Conservation (phyloP, 306 rosid species). For the Prunus armeniaca region DNA sequence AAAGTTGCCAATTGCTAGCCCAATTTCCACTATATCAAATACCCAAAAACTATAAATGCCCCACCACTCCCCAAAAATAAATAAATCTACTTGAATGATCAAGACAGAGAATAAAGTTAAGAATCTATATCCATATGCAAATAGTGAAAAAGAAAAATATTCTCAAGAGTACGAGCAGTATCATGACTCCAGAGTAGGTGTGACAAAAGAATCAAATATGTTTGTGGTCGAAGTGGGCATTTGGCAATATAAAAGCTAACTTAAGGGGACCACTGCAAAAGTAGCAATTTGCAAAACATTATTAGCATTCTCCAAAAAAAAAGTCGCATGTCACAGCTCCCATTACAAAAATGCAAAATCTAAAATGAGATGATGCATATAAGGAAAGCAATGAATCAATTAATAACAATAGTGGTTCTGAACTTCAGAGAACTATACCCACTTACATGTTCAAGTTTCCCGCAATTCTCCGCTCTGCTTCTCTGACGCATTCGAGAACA, state of each 20-base stretch:
- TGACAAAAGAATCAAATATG: constrained; percentile 15
- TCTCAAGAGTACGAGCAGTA: not conserved
- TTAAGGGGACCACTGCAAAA: constrained; percentile 24
- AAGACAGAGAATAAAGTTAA: constrained; percentile 5
- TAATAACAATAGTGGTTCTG: no score
- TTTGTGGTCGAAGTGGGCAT: not conserved
- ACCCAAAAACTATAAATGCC: not conserved
- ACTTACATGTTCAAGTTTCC: constrained; percentile 75
- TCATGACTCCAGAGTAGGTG: constrained; percentile 22
- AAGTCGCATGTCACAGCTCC: not conserved
- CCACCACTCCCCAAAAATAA: not conserved
- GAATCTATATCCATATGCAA: constrained; percentile 2
- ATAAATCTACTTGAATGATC: not conserved
- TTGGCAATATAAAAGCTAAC: constrained; percentile 10
- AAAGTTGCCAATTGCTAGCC: not conserved
- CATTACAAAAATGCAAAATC: not conserved
- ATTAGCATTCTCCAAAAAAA: not conserved
- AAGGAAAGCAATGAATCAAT: not conserved
- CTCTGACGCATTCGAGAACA: constrained; percentile 85
- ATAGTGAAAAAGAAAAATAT: not conserved
- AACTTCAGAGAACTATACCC: no score
- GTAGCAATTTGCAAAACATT: constrained; percentile 2
- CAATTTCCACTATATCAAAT: not conserved
- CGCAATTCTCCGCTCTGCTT: constrained; percentile 87
- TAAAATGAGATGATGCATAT: not conserved